Evolutionary conservation across 2,329 filamentous ascomycete species (phyloP).

Genomic region (Herpotrichia juniperi): DNA sequence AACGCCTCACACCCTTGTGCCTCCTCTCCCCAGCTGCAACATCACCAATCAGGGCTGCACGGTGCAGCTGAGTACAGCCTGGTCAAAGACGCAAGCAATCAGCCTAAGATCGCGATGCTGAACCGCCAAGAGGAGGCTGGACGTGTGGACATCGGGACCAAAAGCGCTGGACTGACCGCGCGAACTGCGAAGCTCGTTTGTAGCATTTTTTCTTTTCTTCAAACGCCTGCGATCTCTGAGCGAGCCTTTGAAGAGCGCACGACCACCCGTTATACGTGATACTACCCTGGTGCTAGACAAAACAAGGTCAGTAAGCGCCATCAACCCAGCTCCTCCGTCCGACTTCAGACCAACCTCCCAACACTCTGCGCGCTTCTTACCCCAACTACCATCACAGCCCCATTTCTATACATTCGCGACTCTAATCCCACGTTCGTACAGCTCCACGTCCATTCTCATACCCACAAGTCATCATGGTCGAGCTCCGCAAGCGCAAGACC

Average conservation of each 20-base stretch:
- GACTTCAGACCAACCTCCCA: slow-evolving; percentile 19
- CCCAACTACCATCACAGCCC: slow-evolving; percentile 10
- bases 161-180: no score
- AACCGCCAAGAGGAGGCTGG: slow-evolving; percentile 40
- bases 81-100: slow-evolving; percentile 31
- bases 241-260: no score
- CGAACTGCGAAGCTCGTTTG: no score
- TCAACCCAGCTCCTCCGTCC: slow-evolving; percentile 18
- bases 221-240: no score
- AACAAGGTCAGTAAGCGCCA: slow-evolving; percentile 28
- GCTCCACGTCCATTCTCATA: slow-evolving; percentile 28
- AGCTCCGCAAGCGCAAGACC: slow-evolving; percentile 68
- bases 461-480: slow-evolving; percentile 52
- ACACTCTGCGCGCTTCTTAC: slow-evolving; percentile 14
- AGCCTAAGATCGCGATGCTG: slow-evolving; percentile 41
- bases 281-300: slow-evolving; percentile 21
- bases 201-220: no score
- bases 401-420: slow-evolving; percentile 22
- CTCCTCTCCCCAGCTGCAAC: slow-evolving; percentile 20
- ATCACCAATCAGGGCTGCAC: slow-evolving; percentile 37
- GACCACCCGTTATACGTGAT: no score
- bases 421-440: slow-evolving; percentile 26
- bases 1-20: slow-evolving; percentile 10
- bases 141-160: no score
- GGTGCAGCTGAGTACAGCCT: slow-evolving; percentile 26